These are phyloP conservation scores for Claviceps maximensis DNA, from an alignment of 2,329 filamentous ascomycete genomes.

Conservation along the genomic window DNA sequence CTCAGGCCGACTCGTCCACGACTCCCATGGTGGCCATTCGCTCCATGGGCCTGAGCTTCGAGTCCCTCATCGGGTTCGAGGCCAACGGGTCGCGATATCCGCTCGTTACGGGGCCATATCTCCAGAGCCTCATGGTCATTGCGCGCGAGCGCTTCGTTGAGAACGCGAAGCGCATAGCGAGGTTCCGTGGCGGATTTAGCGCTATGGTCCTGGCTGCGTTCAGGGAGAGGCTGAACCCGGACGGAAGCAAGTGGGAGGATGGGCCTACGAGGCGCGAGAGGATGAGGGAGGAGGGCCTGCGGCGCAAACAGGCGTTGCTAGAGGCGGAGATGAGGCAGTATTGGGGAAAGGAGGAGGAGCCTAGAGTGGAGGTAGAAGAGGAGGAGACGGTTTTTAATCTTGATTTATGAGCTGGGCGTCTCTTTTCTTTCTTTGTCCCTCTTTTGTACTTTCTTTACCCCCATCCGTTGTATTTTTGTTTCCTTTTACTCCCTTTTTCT, in stretches of 20 bases:
- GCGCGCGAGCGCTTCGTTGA: constrained; percentile 62
- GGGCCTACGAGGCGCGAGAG: constrained; percentile 36
- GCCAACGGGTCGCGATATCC: constrained; percentile 24
- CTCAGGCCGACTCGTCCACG: constrained; percentile 20
- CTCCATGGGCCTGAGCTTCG: constrained; percentile 68
- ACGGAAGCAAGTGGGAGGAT: constrained; percentile 41
- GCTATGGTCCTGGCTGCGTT: constrained; percentile 14
- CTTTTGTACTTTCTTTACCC: too few relatives aligned
- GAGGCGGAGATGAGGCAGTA: constrained; percentile 10
- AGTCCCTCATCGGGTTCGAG: constrained; percentile 60
- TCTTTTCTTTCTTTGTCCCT: neutral
- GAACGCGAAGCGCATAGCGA: constrained; percentile 53
- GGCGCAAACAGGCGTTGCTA: constrained; percentile 31
- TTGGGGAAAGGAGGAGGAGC: constrained; percentile 2
- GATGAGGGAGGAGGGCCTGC: constrained; percentile 45
- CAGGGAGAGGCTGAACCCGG: constrained; percentile 16
- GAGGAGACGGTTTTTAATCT: constrained; percentile 1
- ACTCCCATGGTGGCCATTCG: constrained; percentile 73
- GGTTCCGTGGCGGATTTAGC: constrained; percentile 44
- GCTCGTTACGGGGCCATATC: constrained; percentile 53
- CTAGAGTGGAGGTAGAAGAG: neutral
- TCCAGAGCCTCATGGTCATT: constrained; percentile 52
- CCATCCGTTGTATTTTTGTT: too few relatives aligned
- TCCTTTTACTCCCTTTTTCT: too few relatives aligned
- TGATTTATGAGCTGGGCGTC: neutral